These are phyloP conservation scores for Orbilia ellipsospora DNA, from an alignment of 2,329 filamentous ascomycete species.

Conservation along the genomic window DNA sequence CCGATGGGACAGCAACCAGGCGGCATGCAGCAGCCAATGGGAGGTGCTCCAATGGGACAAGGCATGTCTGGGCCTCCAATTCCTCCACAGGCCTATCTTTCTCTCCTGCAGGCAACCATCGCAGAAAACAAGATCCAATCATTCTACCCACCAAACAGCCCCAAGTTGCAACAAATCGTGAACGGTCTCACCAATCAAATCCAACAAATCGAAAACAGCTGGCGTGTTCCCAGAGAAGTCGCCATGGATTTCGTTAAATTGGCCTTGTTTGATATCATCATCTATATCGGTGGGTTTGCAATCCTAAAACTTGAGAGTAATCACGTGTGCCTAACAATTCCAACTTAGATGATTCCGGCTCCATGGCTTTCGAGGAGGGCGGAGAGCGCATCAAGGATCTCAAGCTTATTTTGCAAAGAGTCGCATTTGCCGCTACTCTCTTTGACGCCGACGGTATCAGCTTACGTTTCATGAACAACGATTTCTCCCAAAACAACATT, in stretches of 20 bases:
- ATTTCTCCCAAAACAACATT: slow-evolving; percentile 68
- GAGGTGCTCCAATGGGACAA: slow-evolving; percentile 11
- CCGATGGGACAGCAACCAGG: too few species aligned
- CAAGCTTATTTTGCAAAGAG: slow-evolving; percentile 72
- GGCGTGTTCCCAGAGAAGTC: slow-evolving; percentile 60
- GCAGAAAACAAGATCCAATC: slow-evolving; percentile 48
- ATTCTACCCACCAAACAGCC: slow-evolving; percentile 46
- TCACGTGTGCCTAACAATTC: slow-evolving; percentile 22
- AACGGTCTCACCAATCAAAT: slow-evolving; percentile 33
- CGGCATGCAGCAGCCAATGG: slow-evolving; percentile 39
- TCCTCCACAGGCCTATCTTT: slow-evolving; percentile 42
- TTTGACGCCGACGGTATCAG: slow-evolving; percentile 77
- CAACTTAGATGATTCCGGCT: slow-evolving; percentile 72
- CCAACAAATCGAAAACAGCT: slow-evolving; percentile 57
- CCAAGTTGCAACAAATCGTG: slow-evolving; percentile 30
- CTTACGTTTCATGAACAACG: slow-evolving; percentile 76
- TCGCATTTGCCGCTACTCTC: slow-evolving; percentile 73
- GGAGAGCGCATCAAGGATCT: slow-evolving; percentile 75
- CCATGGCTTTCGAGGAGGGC: slow-evolving; percentile 75
- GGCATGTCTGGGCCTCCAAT: slow-evolving; percentile 41
- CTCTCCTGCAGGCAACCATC: slow-evolving; percentile 53
- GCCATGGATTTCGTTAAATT: slow-evolving; percentile 61
- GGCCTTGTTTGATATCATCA: slow-evolving; percentile 60
- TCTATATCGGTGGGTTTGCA: slow-evolving; percentile 59
- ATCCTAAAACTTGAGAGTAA: background rate